phyloP scores from a whole-genome alignment of 2,329 filamentous ascomycete species.

The Paecilomyces dactylethromorphus region DNA sequence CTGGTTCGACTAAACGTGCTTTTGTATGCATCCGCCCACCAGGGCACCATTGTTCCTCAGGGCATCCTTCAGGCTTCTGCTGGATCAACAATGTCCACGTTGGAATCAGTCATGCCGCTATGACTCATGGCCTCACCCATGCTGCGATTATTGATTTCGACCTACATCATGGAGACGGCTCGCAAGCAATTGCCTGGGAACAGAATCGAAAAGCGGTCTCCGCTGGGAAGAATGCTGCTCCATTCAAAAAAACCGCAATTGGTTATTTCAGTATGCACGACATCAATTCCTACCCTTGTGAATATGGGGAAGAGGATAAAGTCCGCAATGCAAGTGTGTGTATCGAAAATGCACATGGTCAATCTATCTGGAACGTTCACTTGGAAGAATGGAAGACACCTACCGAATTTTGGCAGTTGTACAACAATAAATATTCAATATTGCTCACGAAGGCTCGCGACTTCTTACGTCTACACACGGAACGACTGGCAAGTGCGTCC shows the following conservation, averaged over 20 bases:
- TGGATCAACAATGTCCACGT: slow-evolving; percentile 99
- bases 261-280: slow-evolving; percentile 97
- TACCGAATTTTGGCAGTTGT: slow-evolving; percentile 82
- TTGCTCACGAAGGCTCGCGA: slow-evolving; percentile 73
- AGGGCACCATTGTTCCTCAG: slow-evolving; percentile 88
- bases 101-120: slow-evolving; percentile 83
- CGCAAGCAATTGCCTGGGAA: slow-evolving; percentile 86
- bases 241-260: slow-evolving; percentile 77
- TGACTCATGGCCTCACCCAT: slow-evolving; percentile 80
- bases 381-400: slow-evolving; percentile 78
- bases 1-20: slow-evolving; percentile 61
- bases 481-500: slow-evolving; percentile 52
- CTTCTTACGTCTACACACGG: slow-evolving; percentile 69
- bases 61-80: slow-evolving; percentile 89
- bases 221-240: slow-evolving; percentile 62
- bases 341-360: slow-evolving; percentile 87
- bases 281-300: slow-evolving; percentile 97
- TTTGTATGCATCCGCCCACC: slow-evolving; percentile 92
- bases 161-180: slow-evolving; percentile 90
- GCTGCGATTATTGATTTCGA: slow-evolving; percentile 92
- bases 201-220: slow-evolving; percentile 67
- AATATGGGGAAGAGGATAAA: slow-evolving; percentile 87
- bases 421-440: slow-evolving; percentile 68
- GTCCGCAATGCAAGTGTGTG: slow-evolving; percentile 90
- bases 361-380: slow-evolving; percentile 95